Percentiles rank a stretch among this genome's conserved stretches.
phyloP scores from a whole-genome alignment of 371 early-diverging fungal species.

The Apophysomyces ossiformis region DNA sequence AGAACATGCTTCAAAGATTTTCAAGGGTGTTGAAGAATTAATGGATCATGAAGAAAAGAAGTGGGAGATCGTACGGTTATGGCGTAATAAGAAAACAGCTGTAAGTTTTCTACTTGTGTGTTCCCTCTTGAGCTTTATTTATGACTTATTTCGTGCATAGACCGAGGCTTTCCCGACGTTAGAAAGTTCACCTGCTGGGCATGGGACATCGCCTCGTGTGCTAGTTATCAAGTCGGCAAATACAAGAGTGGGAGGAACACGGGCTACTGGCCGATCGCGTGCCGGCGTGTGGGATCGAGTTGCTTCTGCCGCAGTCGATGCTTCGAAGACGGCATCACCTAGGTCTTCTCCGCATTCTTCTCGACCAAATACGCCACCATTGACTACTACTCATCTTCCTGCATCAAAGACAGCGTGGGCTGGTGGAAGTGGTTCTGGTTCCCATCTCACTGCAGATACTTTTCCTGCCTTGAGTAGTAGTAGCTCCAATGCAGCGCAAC shows the following conservation, averaged over 20 bases:
- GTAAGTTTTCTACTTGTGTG: conserved; percentile 28
- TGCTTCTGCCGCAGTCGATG: conserved; percentile 44
- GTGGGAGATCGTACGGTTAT: conserved; percentile 66
- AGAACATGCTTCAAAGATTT: conserved; percentile 55
- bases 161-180: conserved; percentile 35
- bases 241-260: conserved; percentile 42
- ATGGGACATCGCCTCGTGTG: conserved; percentile 35
- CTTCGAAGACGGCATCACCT: conserved; percentile 24
- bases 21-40: conserved; percentile 58
- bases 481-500: conserved; percentile 15
- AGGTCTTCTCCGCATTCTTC: conserved; percentile 44
- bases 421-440: conserved; percentile 11
- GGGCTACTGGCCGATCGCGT: conserved; percentile 36
- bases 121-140: neutral
- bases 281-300: conserved; percentile 54
- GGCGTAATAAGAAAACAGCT: conserved; percentile 72
- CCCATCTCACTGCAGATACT: conserved; percentile 8
- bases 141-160: conserved; percentile 17
- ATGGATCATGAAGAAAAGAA: conserved; percentile 62
- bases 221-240: conserved; percentile 57
- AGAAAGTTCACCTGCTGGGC: conserved; percentile 18
- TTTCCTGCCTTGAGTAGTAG: conserved; percentile 27
- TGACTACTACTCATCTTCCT: neutral
- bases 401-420: conserved; percentile 31
- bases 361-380: conserved; percentile 42